Percentiles rank a stretch among this genome's conserved stretches.
Evolutionary conservation across 495 filamentous ascomycete genomes (phyloP).

Genomic region (Cladorrhinum samala): DNA sequence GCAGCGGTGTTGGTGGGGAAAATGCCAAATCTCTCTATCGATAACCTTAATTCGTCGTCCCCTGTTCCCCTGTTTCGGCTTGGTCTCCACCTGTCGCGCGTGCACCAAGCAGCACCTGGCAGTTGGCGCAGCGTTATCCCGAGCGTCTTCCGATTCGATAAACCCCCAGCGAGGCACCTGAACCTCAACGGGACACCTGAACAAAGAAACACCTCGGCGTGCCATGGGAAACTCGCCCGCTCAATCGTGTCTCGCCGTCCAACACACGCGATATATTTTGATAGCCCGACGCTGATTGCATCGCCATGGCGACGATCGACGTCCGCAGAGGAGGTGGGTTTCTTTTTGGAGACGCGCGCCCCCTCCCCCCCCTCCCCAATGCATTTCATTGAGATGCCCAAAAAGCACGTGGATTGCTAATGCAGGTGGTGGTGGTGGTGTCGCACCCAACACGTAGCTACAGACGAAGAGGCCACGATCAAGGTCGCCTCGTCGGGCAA

Average conservation of each 20-base stretch:
- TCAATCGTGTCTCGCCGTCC: neutral
- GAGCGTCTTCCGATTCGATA: no score
- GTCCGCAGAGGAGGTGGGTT: conserved; percentile 24
- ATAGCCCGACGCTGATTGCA: neutral
- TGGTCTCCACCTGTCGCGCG: conserved; percentile 9
- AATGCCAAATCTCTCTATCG: conserved; percentile 12
- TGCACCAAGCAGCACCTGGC: no score
- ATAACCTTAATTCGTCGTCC: conserved; percentile 14
- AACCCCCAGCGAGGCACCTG: neutral
- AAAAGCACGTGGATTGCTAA: neutral
- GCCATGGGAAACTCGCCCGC: no score
- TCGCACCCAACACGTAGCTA: neutral
- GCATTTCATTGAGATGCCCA: no score
- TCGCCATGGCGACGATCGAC: conserved; percentile 22
- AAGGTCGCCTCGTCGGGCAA: conserved; percentile 43
- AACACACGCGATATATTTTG: conserved; percentile 1
- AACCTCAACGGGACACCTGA: neutral
- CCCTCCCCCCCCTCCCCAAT: neutral
- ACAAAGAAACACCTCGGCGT: no score
- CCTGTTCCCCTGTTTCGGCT: neutral
- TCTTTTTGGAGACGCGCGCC: neutral
- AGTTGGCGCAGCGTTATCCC: neutral
- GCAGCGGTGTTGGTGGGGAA: neutral
- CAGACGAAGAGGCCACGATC: conserved; percentile 49
- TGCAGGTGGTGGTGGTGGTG: neutral